phyloP scores from a whole-genome alignment of 2,329 filamentous ascomycete genomes.

The Alternaria infectoria region DNA sequence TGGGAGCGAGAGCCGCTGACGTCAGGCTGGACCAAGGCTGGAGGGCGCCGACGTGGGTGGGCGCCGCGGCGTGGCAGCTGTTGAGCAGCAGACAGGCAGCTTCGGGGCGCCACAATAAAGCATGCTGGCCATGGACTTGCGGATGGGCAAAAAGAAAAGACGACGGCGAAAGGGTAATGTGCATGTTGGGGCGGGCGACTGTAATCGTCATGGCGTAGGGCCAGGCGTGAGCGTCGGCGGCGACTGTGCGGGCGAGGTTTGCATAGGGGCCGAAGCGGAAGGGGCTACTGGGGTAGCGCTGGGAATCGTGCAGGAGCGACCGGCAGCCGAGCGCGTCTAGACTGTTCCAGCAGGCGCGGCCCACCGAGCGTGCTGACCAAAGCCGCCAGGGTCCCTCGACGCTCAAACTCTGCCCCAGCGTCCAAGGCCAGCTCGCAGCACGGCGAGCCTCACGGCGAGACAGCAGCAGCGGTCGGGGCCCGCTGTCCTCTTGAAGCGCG shows the following conservation, averaged over 20 bases:
- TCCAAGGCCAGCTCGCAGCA: not conserved
- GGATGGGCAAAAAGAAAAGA: slow-evolving; percentile 1
- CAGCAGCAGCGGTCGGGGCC: not conserved
- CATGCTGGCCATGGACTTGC: not conserved
- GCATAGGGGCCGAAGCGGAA: slow-evolving; percentile 21
- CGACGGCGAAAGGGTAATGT: slow-evolving; percentile 7
- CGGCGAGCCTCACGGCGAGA: not conserved
- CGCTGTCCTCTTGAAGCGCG: not conserved
- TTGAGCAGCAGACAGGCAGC: not conserved
- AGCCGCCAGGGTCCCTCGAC: slow-evolving; percentile 4
- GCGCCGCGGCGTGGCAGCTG: not conserved
- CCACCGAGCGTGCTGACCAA: slow-evolving; percentile 13
- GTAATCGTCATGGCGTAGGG: slow-evolving; percentile 2
- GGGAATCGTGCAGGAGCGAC: slow-evolving; percentile 21
- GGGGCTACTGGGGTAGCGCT: slow-evolving; percentile 22
- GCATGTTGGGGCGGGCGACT: slow-evolving; percentile 1
- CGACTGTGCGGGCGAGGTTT: slow-evolving; percentile 13
- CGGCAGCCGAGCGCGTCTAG: slow-evolving; percentile 23
- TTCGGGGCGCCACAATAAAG: slow-evolving; percentile 9
- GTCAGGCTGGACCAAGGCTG: slow-evolving; percentile 2
- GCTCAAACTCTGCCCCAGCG: slow-evolving; percentile 2
- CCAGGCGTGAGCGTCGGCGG: slow-evolving; percentile 11
- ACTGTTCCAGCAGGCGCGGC: slow-evolving; percentile 27
- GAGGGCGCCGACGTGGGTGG: not conserved
- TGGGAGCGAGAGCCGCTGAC: slow-evolving; percentile 14